Conservation (phyloP, 2,329 filamentous ascomycete genomes). For the Endothia cerciana region DNA sequence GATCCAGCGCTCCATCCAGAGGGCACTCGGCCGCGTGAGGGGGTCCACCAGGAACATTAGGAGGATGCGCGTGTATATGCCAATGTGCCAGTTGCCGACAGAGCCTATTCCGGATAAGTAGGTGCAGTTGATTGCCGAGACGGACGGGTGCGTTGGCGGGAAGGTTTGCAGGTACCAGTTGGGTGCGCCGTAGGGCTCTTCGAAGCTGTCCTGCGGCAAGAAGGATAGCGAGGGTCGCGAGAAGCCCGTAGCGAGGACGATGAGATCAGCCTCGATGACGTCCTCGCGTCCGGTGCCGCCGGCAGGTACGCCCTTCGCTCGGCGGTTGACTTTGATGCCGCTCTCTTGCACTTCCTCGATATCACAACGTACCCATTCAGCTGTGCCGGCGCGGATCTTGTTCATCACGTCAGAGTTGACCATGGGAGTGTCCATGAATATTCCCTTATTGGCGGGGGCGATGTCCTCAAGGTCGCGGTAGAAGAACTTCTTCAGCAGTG, state of each 20-base stretch:
- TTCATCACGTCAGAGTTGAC: slow-evolving; percentile 82
- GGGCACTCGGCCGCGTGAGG: slow-evolving; percentile 69
- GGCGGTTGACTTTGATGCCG: slow-evolving; percentile 73
- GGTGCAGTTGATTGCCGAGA: slow-evolving; percentile 82
- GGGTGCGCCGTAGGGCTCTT: slow-evolving; percentile 74
- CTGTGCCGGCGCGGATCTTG: slow-evolving; percentile 71
- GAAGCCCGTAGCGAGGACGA: slow-evolving; percentile 84
- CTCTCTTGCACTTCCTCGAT: slow-evolving; percentile 67
- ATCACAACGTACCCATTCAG: slow-evolving; percentile 81
- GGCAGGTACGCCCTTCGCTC: slow-evolving; percentile 72
- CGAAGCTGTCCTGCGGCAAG: slow-evolving; percentile 73
- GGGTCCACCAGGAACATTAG: slow-evolving; percentile 87
- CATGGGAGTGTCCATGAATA: slow-evolving; percentile 88
- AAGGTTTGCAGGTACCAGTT: slow-evolving; percentile 92
- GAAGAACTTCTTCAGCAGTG: slow-evolving; percentile 75
- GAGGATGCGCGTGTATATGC: slow-evolving; percentile 83
- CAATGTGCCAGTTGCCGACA: slow-evolving; percentile 87
- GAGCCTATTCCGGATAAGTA: slow-evolving; percentile 81
- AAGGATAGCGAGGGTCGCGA: slow-evolving; percentile 74
- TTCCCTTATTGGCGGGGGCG: slow-evolving; percentile 68
- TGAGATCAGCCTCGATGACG: slow-evolving; percentile 72
- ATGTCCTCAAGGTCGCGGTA: slow-evolving; percentile 80
- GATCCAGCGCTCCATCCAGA: slow-evolving; percentile 85
- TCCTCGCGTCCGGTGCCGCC: slow-evolving; percentile 72
- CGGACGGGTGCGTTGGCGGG: slow-evolving; percentile 71